Evolutionary conservation across 2,329 filamentous ascomycete species (phyloP).

Genomic region (Phaeosphaeriaceae sp.): DNA sequence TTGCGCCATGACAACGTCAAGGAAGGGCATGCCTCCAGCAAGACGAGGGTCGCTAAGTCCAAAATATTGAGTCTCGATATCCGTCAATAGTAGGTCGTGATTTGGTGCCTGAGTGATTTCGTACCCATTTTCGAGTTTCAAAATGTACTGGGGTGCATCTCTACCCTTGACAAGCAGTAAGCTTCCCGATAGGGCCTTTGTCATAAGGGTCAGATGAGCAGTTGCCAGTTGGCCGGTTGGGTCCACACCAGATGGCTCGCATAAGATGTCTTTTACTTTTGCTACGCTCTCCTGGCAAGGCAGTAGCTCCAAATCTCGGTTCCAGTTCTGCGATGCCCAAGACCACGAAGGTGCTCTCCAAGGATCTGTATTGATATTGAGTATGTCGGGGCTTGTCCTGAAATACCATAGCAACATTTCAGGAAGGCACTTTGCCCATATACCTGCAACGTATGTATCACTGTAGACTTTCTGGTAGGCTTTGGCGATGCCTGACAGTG

Average conservation of each 20-base stretch:
- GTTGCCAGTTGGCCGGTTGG: neutral
- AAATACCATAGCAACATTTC: conserved; percentile 1
- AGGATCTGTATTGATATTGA: neutral
- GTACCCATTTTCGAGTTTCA: no score
- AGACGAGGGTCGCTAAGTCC: neutral
- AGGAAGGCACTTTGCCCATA: neutral
- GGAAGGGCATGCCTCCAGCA: neutral
- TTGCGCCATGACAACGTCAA: neutral
- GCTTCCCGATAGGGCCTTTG: neutral
- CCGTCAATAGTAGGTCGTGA: no score
- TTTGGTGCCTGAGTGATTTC: no score
- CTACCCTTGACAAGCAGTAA: neutral
- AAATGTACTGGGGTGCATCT: no score
- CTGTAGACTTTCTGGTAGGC: neutral
- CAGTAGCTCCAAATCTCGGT: no score
- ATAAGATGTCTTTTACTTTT: neutral
- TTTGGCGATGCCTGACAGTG: conserved; percentile 1
- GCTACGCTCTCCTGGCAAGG: neutral
- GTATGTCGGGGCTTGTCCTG: neutral
- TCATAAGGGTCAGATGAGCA: neutral
- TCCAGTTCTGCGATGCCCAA: neutral
- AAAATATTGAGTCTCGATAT: neutral
- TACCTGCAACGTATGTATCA: conserved; percentile 1
- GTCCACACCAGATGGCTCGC: neutral
- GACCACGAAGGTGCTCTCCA: conserved; percentile 7